Conservation (phyloP, 768 basidiomycete genomes). For the Naematelia aurantialba region DNA sequence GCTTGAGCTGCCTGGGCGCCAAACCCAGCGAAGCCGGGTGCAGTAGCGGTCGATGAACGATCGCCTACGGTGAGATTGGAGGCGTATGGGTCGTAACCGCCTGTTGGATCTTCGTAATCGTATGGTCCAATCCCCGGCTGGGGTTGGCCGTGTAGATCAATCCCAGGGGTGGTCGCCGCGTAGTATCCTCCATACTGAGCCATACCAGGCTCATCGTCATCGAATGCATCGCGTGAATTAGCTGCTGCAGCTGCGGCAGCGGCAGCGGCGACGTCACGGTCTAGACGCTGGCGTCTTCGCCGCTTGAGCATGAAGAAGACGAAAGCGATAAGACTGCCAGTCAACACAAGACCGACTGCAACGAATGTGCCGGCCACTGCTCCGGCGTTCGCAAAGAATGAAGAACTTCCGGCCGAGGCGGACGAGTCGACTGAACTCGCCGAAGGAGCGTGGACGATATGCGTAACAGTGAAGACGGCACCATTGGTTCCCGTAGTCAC, state of each 20-base stretch:
- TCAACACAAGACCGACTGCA: constrained; percentile 65
- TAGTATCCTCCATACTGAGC: constrained; percentile 48
- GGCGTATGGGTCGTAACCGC: constrained; percentile 49
- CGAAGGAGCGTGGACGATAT: neutral
- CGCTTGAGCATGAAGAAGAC: constrained; percentile 52
- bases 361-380: constrained; percentile 73
- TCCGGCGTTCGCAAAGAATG: constrained; percentile 71
- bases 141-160: constrained; percentile 31
- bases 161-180: constrained; percentile 34
- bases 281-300: constrained; percentile 47
- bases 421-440: constrained; percentile 11
- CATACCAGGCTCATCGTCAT: constrained; percentile 48
- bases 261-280: constrained; percentile 48
- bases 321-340: constrained; percentile 55
- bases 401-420: constrained; percentile 10
- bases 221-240: constrained; percentile 38
- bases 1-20: constrained; percentile 28
- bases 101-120: constrained; percentile 45
- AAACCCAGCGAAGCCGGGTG: constrained; percentile 37
- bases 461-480: neutral
- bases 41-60: constrained; percentile 33
- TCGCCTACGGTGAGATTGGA: constrained; percentile 27
- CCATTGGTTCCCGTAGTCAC: constrained; percentile 2
- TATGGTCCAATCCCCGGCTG: constrained; percentile 37
- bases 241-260: constrained; percentile 47